phyloP scores from a whole-genome alignment of 2,329 filamentous ascomycete species.

The Fusarium decemcellulare region DNA sequence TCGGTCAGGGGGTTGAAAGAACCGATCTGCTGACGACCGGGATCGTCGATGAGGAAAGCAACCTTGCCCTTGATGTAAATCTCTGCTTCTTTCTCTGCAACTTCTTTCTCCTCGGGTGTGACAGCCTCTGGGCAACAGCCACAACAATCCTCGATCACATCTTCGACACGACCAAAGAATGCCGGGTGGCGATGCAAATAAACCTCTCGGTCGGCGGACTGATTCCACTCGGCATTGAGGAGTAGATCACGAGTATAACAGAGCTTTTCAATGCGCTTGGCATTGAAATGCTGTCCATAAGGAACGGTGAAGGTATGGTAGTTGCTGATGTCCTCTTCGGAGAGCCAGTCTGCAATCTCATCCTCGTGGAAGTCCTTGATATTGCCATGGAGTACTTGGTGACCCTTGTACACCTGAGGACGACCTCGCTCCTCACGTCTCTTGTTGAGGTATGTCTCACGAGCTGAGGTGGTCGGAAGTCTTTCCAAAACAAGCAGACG shows the following conservation, averaged over 20 bases:
- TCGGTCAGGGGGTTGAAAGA: conserved; percentile 86
- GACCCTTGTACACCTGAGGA: conserved; percentile 64
- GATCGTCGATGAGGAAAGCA: conserved; percentile 83
- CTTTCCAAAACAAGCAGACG: conserved; percentile 85
- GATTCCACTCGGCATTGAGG: conserved; percentile 91
- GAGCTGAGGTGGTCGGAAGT: conserved; percentile 76
- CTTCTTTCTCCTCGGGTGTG: conserved; percentile 79
- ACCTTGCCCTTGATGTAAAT: conserved; percentile 83
- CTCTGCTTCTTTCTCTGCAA: conserved; percentile 80
- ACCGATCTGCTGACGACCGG: conserved; percentile 80
- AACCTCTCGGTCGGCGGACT: conserved; percentile 79
- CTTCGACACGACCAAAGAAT: conserved; percentile 83
- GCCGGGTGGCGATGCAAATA: conserved; percentile 87
- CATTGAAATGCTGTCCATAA: conserved; percentile 73
- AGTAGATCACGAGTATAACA: conserved; percentile 86
- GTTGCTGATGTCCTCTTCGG: conserved; percentile 81
- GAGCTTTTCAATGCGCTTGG: conserved; percentile 84
- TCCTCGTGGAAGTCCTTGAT: conserved; percentile 85
- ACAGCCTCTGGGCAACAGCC: conserved; percentile 79
- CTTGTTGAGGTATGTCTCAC: conserved; percentile 79
- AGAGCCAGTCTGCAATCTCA: conserved; percentile 87
- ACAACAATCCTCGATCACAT: conserved; percentile 86
- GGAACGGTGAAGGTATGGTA: conserved; percentile 85
- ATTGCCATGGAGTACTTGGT: conserved; percentile 68
- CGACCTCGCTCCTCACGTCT: conserved; percentile 80